A percentile compares a stretch with the other conserved stretches of the same genome.
Evolutionary conservation across 2,329 filamentous ascomycete genomes (phyloP).

Genomic region (Thermochaetoides dissita): DNA sequence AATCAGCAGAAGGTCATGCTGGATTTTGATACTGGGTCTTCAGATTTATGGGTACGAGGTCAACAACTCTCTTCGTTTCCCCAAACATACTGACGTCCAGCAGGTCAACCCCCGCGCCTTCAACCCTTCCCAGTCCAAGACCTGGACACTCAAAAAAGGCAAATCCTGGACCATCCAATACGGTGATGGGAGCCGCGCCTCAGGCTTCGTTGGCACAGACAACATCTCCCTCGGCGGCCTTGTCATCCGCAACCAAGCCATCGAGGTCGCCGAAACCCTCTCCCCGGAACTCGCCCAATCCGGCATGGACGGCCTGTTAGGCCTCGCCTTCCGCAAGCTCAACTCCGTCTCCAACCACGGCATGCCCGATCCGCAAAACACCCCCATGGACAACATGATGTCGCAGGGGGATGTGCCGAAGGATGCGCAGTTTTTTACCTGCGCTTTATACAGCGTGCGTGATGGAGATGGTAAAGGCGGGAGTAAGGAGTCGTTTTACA

Average conservation of each 20-base stretch:
- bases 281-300: slow-evolving; percentile 43
- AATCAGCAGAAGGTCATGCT: slow-evolving; percentile 47
- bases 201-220: slow-evolving; percentile 51
- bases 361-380: slow-evolving; percentile 36
- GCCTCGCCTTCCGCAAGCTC: slow-evolving; percentile 50
- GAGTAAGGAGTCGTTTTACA: slow-evolving; percentile 45
- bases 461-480: slow-evolving; percentile 6
- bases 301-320: slow-evolving; percentile 50
- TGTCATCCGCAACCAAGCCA: slow-evolving; percentile 43
- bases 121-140: slow-evolving; percentile 45
- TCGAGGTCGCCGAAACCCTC: slow-evolving; percentile 49
- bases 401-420: slow-evolving; percentile 30
- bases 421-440: slow-evolving; percentile 46
- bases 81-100: not conserved
- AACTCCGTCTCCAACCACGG: slow-evolving; percentile 39
- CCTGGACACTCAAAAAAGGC: slow-evolving; percentile 32
- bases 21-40: slow-evolving; percentile 58
- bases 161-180: slow-evolving; percentile 50
- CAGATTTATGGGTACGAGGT: slow-evolving; percentile 50
- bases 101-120: slow-evolving; percentile 30
- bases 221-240: slow-evolving; percentile 48
- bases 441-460: slow-evolving; percentile 42
- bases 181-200: slow-evolving; percentile 53
- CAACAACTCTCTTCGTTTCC: not conserved
- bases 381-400: slow-evolving; percentile 59